A percentile compares a stretch with the other conserved stretches of the same genome.
phyloP scores from a whole-genome alignment of 1,284 basidiomycete genomes.

The Puccinia hordei region DNA sequence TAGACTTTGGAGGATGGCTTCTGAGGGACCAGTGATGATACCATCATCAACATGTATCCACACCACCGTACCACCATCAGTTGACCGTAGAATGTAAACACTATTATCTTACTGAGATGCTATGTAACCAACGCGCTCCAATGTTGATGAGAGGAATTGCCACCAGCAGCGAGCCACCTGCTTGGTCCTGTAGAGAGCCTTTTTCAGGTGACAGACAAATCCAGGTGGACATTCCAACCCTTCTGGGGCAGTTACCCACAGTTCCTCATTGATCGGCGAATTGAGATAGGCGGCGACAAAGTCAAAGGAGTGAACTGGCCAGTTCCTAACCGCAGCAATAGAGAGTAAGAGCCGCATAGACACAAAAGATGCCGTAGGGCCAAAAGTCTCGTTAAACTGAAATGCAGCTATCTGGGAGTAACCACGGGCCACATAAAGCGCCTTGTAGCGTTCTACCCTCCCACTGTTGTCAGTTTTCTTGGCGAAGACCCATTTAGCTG shows the following conservation, averaged over 20 bases:
- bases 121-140: background rate
- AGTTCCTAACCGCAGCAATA: background rate
- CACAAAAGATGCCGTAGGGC: background rate
- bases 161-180: too few relatives aligned
- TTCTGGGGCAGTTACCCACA: background rate
- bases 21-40: too few relatives aligned
- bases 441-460: background rate
- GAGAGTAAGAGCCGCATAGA: background rate
- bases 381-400: background rate
- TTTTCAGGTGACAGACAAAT: too few relatives aligned
- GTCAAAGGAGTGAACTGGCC: slow-evolving; percentile 13
- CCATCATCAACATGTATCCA: slow-evolving; percentile 15
- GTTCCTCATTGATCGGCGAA: background rate
- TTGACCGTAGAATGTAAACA: background rate
- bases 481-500: slow-evolving; percentile 1
- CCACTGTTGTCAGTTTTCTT: background rate
- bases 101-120: background rate
- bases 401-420: background rate
- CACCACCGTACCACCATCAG: background rate
- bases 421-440: background rate
- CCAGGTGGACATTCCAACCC: background rate
- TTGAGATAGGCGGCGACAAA: slow-evolving; percentile 11
- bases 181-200: too few relatives aligned
- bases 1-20: too few relatives aligned
- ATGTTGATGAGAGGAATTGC: background rate